A percentile compares a stretch with the other conserved stretches of the same genome.
phyloP scores from a whole-genome alignment of 2,329 filamentous ascomycete species.

The Monilinia fructigena region DNA sequence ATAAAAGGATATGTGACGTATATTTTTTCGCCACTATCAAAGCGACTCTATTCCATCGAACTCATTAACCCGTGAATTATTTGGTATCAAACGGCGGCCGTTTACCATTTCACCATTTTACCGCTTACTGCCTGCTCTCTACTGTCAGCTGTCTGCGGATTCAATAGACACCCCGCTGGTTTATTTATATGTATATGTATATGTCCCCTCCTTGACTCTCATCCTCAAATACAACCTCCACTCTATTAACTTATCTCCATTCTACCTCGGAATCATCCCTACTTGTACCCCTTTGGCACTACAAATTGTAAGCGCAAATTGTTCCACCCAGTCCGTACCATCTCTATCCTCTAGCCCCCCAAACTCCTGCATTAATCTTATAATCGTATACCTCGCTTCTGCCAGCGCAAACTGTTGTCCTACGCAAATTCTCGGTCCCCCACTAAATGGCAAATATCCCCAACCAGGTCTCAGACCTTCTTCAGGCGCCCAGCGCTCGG shows the following conservation, averaged over 20 bases:
- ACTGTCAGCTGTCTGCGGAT: no score
- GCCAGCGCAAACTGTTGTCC: constrained; percentile 42
- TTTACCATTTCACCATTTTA: neutral
- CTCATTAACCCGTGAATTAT: no score
- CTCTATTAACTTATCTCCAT: no score
- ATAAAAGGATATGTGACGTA: no score
- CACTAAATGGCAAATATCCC: constrained; percentile 49
- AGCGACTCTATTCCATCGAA: no score
- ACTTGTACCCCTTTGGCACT: constrained; percentile 29
- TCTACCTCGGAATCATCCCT: constrained; percentile 42
- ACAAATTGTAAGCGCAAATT: constrained; percentile 28
- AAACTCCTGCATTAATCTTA: constrained; percentile 41
- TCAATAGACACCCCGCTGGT: neutral
- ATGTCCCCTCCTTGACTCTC: no score
- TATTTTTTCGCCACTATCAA: no score
- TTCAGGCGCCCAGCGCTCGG: constrained; percentile 45
- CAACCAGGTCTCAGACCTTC: constrained; percentile 41
- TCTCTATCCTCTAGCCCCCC: constrained; percentile 35
- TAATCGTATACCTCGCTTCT: constrained; percentile 41
- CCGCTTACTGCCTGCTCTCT: no score
- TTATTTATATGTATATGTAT: neutral
- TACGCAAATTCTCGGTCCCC: constrained; percentile 42
- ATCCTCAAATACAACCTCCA: neutral
- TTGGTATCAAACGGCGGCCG: no score
- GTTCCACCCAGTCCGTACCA: constrained; percentile 26